Conservation (phyloP, 1,284 basidiomycete genomes). For the Marasmius fiardii region DNA sequence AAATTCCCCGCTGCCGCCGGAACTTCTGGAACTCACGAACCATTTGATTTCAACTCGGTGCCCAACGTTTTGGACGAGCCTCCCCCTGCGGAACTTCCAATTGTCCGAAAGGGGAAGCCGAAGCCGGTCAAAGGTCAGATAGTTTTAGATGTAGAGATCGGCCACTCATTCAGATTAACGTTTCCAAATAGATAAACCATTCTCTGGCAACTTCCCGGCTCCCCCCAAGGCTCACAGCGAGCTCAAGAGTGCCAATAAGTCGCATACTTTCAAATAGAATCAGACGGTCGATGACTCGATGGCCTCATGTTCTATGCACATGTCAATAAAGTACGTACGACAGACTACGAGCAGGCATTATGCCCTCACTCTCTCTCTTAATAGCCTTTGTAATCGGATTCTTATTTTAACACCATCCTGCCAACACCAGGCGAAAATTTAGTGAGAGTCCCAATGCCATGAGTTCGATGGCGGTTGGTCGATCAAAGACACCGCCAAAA, state of each 20-base stretch:
- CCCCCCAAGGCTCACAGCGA: conserved; percentile 68
- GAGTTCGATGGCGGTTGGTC: no score
- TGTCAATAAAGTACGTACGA: background rate
- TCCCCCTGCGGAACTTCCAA: conserved; percentile 31
- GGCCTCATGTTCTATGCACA: background rate
- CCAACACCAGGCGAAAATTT: no score
- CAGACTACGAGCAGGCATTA: background rate
- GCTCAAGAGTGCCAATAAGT: conserved; percentile 66
- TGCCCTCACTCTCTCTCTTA: background rate
- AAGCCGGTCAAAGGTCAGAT: conserved; percentile 48
- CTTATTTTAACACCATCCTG: no score
- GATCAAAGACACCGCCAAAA: no score
- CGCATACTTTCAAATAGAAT: conserved; percentile 59
- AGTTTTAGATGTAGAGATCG: conserved; percentile 24
- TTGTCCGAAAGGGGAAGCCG: conserved; percentile 36
- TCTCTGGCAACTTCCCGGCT: conserved; percentile 61
- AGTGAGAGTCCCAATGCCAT: no score
- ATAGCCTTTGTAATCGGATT: background rate
- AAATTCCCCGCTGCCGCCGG: background rate
- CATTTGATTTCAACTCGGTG: conserved; percentile 73
- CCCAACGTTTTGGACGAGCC: conserved; percentile 79
- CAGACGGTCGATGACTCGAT: background rate
- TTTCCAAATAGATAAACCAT: conserved; percentile 29
- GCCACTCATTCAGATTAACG: conserved; percentile 6
- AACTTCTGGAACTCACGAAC: conserved; percentile 24